Evolutionary conservation across 495 filamentous ascomycete genomes (phyloP).

Genomic region (Annulohypoxylon nitens): DNA sequence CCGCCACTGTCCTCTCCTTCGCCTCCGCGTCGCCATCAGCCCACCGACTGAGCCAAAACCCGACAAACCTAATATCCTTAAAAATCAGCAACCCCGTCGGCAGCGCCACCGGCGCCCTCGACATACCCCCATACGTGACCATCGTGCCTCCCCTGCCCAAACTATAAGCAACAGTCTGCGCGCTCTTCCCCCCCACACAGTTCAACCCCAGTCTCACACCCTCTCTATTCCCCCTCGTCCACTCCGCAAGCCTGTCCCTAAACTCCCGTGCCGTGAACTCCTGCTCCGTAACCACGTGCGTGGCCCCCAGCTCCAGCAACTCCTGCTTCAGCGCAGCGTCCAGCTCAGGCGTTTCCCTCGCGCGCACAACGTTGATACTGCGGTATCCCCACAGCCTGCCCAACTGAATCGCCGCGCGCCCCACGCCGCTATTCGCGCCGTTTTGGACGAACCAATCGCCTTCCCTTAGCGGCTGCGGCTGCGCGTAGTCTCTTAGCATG

Average conservation of each 20-base stretch:
- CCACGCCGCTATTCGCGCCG: slow-evolving; percentile 93
- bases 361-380: slow-evolving; percentile 86
- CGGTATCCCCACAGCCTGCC: slow-evolving; percentile 85
- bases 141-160: slow-evolving; percentile 75
- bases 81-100: slow-evolving; percentile 89
- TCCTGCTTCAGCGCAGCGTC: slow-evolving; percentile 78
- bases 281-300: slow-evolving; percentile 83
- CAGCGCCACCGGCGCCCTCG: slow-evolving; percentile 81
- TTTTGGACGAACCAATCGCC: slow-evolving; percentile 97
- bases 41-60: slow-evolving; percentile 96
- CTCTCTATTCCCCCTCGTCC: slow-evolving; percentile 76
- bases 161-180: slow-evolving; percentile 76
- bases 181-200: slow-evolving; percentile 92
- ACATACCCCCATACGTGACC: slow-evolving; percentile 97
- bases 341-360: slow-evolving; percentile 70
- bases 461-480: slow-evolving; percentile 56
- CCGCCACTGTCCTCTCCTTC: slow-evolving; percentile 82
- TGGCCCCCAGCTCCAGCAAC: slow-evolving; percentile 77
- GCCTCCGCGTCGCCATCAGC: slow-evolving; percentile 77
- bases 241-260: slow-evolving; percentile 68
- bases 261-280: slow-evolving; percentile 75
- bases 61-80: slow-evolving; percentile 85
- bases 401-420: slow-evolving; percentile 88
- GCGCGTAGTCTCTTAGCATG: slow-evolving; percentile 88
- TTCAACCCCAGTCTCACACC: slow-evolving; percentile 84